Base-by-base conservation (phyloP, 2,329 filamentous ascomycete species). In the Cytospora piceae region DNA sequence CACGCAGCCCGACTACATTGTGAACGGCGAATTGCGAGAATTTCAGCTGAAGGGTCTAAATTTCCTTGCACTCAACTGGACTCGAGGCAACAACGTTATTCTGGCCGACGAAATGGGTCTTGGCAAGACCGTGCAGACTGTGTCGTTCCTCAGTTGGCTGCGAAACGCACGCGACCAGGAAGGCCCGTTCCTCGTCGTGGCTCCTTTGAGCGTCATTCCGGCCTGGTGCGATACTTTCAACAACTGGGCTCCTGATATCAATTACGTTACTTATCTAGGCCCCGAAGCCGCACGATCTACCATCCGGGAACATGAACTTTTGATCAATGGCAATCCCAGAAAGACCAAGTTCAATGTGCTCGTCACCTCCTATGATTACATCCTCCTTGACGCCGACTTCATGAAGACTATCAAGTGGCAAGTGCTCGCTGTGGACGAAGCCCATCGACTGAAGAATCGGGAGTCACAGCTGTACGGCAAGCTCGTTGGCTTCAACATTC, bases 201-300 rank as follows among this genome's bases (percentile, higher is more conserved):
- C 97, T 9, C 95, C 95, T 32, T 84, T 99, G 29, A 98, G 94
- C 67, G 97, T 96, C 57, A 97, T 99, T 80, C 94, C 95, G 8
- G 93, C 95, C 2, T 99, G 95, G 95, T 95, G 93, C 55, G 95
- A 99, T 74, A 99, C 95, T 0, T 97, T 99, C 78, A 95, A 97
- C 77, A 84, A 91, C 69, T 99, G 95, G 95, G 89, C 95, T 3
- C 95, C 95, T 0, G 94, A 98, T 74, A 79, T 98, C 69, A 98
- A 99, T 77, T 98, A 97, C 77, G 92, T 99, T 65, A 92, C 97
- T 61, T 99, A 99, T 77, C 92, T 94, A 61, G 95, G 96, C 59
- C 94, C 93, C 63, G 91, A 95, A 75, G 86, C 90, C 39, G 90
- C 95, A 37, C 91, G 96, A 54, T 90, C 84, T 70, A 94, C 93